Percentiles rank a stretch among this genome's conserved stretches.
Evolutionary conservation across 1,139 yeast genomes (phyloP).

Genomic region (Yamadazyma kanchanaburiensis): DNA sequence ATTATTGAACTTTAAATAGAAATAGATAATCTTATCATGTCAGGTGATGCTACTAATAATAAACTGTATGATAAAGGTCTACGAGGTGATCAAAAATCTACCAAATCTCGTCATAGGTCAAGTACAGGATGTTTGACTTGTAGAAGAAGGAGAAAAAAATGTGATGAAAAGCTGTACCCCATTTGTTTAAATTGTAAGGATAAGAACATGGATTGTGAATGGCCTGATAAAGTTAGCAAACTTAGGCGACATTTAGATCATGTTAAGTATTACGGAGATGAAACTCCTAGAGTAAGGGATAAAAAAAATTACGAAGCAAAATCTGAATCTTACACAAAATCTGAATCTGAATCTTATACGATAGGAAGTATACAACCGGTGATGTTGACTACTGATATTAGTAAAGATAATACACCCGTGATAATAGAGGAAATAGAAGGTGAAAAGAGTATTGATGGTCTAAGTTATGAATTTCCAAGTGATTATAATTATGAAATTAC

Average conservation of each 20-base stretch:
- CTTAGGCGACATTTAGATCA: conserved; percentile 21
- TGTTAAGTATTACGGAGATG: conserved; percentile 24
- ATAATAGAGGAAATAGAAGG: not conserved
- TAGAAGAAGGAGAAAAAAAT: conserved; percentile 36
- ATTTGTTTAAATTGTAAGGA: conserved; percentile 27
- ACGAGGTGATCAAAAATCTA: conserved; percentile 2
- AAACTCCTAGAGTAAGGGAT: conserved; percentile 1
- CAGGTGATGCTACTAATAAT: too few relatives aligned
- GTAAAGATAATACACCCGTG: conserved; percentile 1
- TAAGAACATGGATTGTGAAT: conserved; percentile 25
- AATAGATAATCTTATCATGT: too few relatives aligned
- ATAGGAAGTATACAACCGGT: too few relatives aligned
- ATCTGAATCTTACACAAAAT: not conserved
- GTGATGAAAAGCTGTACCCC: conserved; percentile 39
- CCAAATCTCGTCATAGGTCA: conserved; percentile 19
- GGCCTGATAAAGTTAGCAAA: conserved; percentile 31
- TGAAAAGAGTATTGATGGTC: too few relatives aligned
- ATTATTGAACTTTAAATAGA: too few relatives aligned
- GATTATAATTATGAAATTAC: not conserved
- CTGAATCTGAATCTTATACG: not conserved
- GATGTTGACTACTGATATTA: too few relatives aligned
- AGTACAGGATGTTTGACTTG: conserved; percentile 42
- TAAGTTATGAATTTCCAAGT: not conserved
- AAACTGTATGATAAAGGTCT: too few relatives aligned
- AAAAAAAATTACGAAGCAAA: not conserved